Evolutionary conservation across 768 basidiomycete genomes (phyloP).

Genomic region (Auricularia cornea): DNA sequence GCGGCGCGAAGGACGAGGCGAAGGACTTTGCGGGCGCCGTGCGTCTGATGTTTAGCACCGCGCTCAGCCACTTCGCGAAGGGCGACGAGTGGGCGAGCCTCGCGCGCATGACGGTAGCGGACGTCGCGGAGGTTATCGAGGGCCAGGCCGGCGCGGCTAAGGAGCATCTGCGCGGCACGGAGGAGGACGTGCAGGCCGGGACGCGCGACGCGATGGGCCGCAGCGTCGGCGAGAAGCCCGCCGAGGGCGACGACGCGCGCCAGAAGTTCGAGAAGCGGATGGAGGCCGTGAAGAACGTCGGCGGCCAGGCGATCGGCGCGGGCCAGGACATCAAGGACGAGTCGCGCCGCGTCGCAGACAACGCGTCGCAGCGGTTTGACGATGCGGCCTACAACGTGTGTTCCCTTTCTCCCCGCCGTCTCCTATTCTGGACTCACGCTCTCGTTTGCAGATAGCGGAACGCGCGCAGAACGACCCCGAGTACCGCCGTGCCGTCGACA

Average conservation of each 20-base stretch:
- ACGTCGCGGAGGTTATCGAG: constrained; percentile 57
- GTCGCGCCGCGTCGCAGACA: constrained; percentile 36
- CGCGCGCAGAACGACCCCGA: constrained; percentile 53
- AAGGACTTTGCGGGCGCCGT: constrained; percentile 41
- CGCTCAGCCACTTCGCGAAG: constrained; percentile 45
- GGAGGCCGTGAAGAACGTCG: constrained; percentile 53
- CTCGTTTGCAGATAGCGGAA: constrained; percentile 49
- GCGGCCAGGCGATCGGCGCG: constrained; percentile 48
- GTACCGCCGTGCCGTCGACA: constrained; percentile 50
- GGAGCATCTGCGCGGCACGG: constrained; percentile 43
- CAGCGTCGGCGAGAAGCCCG: constrained; percentile 37
- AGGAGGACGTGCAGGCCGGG: constrained; percentile 51
- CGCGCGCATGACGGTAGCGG: constrained; percentile 53
- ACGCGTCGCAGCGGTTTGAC: constrained; percentile 35
- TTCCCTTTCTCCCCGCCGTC: neutral
- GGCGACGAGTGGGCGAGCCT: constrained; percentile 60
- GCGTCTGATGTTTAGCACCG: constrained; percentile 42
- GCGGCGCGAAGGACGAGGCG: constrained; percentile 43
- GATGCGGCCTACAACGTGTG: constrained; percentile 45
- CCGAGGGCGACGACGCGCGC: constrained; percentile 46
- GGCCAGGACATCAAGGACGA: constrained; percentile 36
- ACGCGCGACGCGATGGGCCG: constrained; percentile 39
- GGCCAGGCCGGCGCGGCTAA: constrained; percentile 43
- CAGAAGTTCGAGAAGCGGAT: constrained; percentile 57
- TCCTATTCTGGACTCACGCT: neutral